Base-by-base conservation (phyloP, 108 stramenopile species). In the Cyclotella baltica region DNA sequence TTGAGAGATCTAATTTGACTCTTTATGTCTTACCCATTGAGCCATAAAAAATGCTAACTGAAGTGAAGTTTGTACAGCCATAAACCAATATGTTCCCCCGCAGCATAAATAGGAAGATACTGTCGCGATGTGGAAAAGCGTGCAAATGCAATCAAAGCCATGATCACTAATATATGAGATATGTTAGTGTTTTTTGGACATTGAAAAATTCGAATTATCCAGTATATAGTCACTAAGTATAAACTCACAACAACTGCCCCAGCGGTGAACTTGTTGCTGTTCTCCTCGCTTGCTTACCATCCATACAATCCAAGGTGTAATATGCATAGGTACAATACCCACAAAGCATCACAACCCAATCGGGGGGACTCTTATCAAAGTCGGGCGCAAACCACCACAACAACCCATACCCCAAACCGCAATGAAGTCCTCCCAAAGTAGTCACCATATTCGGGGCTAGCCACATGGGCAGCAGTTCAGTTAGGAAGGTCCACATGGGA, bases 241-340 rank as follows among this genome's bases (percentile, higher is more conserved):
- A 70, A n/a, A 80, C 80, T 81, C 30, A 81, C 80, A 98, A 98
- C n/a, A 99, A 81, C 83, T 98, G 97, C 8, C 99, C 99, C 43
- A 99, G 71, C 0, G 99, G 97, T 64, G 89, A 90, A 53, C 91
- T 90, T 27, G 89, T 88, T 48, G 83, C 83, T 3, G 99, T 99
- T 38, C 93, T 82, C 51, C 98, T 85, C 0, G 98, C 96, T 76
- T 99, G 99, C 76, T 98, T 99, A 28, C 99, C 99, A 81, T 99
- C 99, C 91, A 99, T 98, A 67, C 96, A 97, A 87, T 99, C 99
- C 51, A 99, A 77, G 30, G 97, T 98, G 77, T 99, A 97, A 76
- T 98, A 97, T 10, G 87, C 76, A 53, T 86, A 69, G 33, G 80
- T 78, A 67, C 89, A 90, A 62, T 76, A 82, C 2, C 83, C 92